phyloP scores from a whole-genome alignment of 441 rosid genomes.

The Gossypium schwendimanii region DNA sequence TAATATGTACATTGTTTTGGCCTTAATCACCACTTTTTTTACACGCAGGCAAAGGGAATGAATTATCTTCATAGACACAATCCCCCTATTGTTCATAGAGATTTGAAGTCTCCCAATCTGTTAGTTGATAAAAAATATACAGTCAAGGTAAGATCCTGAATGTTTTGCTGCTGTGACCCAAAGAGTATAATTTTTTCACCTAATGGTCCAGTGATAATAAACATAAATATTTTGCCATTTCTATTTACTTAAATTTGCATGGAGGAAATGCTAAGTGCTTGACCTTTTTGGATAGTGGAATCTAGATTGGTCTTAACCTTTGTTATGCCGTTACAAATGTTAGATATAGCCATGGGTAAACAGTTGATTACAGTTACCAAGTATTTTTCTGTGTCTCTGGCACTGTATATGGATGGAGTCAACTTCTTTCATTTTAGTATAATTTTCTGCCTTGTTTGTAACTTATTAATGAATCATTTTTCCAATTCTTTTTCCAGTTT shows the following conservation, averaged over 20 bases:
- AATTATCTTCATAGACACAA: conserved; percentile 92
- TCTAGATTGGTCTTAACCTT: not conserved
- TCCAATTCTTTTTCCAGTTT: not conserved
- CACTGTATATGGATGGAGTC: not conserved
- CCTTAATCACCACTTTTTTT: conserved; percentile 17
- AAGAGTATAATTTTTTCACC: not conserved
- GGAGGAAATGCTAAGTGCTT: conserved; percentile 8
- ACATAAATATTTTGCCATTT: not conserved
- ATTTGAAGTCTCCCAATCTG: conserved; percentile 93
- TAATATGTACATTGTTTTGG: conserved; percentile 11
- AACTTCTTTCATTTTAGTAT: not conserved
- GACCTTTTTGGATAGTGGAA: not conserved
- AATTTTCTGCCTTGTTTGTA: not conserved
- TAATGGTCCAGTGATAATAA: not conserved
- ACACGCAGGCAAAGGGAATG: conserved; percentile 92
- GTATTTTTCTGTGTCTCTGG: not conserved
- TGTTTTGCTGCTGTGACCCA: not conserved
- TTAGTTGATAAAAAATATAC: conserved; percentile 94
- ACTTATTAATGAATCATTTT: not conserved
- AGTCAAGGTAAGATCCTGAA: conserved; percentile 58
- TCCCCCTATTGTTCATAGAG: conserved; percentile 97
- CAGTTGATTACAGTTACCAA: not conserved
- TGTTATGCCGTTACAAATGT: not conserved
- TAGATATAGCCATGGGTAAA: not conserved
- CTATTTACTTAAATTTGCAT: not conserved